Percentiles rank a stretch among this genome's conserved stretches.
Evolutionary conservation across 2,329 filamentous ascomycete genomes (phyloP).

Genomic region (Apiospora sp.): DNA sequence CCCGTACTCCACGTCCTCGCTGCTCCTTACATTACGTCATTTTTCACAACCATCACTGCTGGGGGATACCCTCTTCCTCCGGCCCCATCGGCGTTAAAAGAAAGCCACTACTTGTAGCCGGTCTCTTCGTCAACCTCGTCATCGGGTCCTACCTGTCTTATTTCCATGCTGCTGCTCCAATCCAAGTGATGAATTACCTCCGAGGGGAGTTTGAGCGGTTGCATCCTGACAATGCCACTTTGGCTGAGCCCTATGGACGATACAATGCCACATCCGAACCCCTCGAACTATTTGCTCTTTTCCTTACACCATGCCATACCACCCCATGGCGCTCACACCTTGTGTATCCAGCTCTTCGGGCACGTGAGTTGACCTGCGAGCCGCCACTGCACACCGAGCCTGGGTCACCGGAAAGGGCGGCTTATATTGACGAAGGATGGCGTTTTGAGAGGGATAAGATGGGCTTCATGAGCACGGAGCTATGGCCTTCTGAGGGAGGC

Average conservation of each 20-base stretch:
- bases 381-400: constrained; percentile 77
- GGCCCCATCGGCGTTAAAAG: constrained; percentile 50
- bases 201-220: constrained; percentile 74
- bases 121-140: constrained; percentile 72
- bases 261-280: constrained; percentile 36
- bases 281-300: constrained; percentile 72
- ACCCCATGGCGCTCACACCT: constrained; percentile 95
- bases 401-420: constrained; percentile 64
- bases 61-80: constrained; percentile 39
- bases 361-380: constrained; percentile 89
- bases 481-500: constrained; percentile 52
- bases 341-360: constrained; percentile 75
- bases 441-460: constrained; percentile 78
- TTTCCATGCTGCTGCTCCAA: constrained; percentile 81
- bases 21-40: constrained; percentile 70
- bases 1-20: constrained; percentile 85
- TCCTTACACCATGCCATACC: constrained; percentile 94
- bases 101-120: constrained; percentile 61
- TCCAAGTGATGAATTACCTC: constrained; percentile 78
- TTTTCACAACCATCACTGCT: constrained; percentile 62
- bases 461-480: constrained; percentile 62
- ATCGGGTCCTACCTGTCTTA: constrained; percentile 78
- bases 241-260: constrained; percentile 36
- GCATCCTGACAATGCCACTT: constrained; percentile 52
- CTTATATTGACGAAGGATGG: constrained; percentile 89